phyloP scores from a whole-genome alignment of 192 early-diverging fungal genomes.

The Umbelopsis vinacea region DNA sequence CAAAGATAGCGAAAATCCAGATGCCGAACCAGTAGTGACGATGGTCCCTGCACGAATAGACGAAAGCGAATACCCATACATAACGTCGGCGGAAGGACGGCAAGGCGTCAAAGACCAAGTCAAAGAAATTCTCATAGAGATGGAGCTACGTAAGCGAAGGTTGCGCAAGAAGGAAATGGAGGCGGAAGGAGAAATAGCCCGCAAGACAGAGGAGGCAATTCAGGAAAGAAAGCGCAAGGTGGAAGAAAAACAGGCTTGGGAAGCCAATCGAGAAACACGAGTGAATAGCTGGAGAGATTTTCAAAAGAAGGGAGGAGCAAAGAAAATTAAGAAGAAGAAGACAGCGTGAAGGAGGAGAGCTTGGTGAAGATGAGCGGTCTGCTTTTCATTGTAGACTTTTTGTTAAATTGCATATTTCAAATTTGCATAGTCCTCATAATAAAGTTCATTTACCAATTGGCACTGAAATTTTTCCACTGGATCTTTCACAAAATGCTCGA shows the following conservation, averaged over 20 bases:
- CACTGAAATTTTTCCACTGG: background rate
- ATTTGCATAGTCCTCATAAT: background rate
- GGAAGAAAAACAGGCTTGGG: constrained; percentile 62
- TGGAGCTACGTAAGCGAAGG: constrained; percentile 53
- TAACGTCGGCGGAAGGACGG: constrained; percentile 48
- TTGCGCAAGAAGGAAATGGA: constrained; percentile 62
- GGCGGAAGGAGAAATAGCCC: constrained; percentile 50
- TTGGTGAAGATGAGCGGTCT: no score
- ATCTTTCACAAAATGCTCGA: constrained; percentile 16
- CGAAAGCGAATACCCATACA: constrained; percentile 42
- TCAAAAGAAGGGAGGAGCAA: constrained; percentile 53
- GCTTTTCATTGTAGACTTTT: background rate
- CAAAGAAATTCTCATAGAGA: constrained; percentile 58
- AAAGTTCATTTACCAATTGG: background rate
- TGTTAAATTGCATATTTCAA: background rate
- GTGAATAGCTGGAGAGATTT: constrained; percentile 67
- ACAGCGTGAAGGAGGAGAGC: background rate
- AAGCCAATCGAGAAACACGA: constrained; percentile 57
- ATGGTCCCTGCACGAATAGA: constrained; percentile 17
- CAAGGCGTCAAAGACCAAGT: constrained; percentile 49
- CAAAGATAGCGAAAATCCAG: constrained; percentile 41
- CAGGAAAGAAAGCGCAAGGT: constrained; percentile 58
- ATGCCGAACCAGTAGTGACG: constrained; percentile 6
- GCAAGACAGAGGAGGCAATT: constrained; percentile 56
- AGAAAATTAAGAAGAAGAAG: constrained; percentile 55